Percentiles rank a stretch among this genome's conserved stretches.
Conservation (phyloP, 805 yeast species). For the Yarrowia keelungensis region DNA sequence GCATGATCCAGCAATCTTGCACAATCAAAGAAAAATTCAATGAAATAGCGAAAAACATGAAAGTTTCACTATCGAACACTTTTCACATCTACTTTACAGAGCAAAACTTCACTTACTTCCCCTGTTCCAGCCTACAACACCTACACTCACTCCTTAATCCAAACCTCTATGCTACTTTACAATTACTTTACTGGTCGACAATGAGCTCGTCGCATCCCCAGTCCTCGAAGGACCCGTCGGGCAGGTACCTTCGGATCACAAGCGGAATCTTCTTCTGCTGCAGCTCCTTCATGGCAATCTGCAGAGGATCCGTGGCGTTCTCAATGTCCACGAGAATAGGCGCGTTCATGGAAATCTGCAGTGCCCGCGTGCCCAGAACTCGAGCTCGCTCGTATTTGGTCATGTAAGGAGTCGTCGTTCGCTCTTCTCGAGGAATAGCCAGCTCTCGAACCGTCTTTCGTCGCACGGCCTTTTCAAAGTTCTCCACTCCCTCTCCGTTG, state of each 20-base stretch:
- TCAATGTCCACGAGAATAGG: constrained; percentile 97
- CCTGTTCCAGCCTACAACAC: no score
- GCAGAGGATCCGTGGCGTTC: constrained; percentile 98
- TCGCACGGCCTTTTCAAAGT: constrained; percentile 50
- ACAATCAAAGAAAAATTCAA: no score
- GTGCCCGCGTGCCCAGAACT: constrained; percentile 95
- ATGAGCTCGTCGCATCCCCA: constrained; percentile 99
- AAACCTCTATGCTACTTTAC: constrained; percentile 29
- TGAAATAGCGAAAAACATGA: no score
- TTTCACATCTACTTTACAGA: no score
- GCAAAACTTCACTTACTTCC: no score
- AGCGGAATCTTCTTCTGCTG: constrained; percentile 94
- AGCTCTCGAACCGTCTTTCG: constrained; percentile 75
- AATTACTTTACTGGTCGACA: constrained; percentile 70
- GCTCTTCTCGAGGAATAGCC: constrained; percentile 85
- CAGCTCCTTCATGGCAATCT: constrained; percentile 96
- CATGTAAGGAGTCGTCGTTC: constrained; percentile 98
- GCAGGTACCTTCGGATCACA: constrained; percentile 93
- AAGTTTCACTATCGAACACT: no score
- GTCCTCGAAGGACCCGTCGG: constrained; percentile 96
- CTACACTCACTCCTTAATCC: not conserved
- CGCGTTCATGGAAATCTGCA: constrained; percentile 97
- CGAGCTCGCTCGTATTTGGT: constrained; percentile 98
- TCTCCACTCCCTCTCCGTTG: constrained; percentile 64
- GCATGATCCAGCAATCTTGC: no score